These are phyloP conservation scores for Lippia alba DNA, from an alignment of 305 asterid species.

Conservation along the genomic window DNA sequence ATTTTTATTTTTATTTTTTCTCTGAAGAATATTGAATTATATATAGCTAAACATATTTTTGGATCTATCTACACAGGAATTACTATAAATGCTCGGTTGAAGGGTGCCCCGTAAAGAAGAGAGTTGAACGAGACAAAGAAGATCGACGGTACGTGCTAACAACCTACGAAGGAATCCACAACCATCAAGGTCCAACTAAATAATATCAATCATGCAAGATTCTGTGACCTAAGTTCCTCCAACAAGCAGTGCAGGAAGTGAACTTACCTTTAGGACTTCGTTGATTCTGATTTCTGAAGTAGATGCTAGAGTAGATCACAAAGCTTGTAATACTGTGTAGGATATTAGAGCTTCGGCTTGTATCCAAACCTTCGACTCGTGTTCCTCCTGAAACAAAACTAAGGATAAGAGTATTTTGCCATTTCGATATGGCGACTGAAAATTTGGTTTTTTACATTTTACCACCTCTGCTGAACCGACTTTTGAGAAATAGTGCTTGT, in stretches of 20 bases:
- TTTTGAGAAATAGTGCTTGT: too few relatives aligned
- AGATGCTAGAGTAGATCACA: conserved; percentile 5
- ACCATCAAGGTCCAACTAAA: conserved; percentile 53
- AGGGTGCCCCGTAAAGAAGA: conserved; percentile 80
- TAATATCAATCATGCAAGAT: background rate
- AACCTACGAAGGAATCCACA: conserved; percentile 78
- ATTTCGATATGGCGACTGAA: too few relatives aligned
- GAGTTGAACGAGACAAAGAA: conserved; percentile 75
- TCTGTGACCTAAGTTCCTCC: background rate
- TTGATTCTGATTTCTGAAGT: conserved; percentile 3
- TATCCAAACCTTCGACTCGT: conserved; percentile 5
- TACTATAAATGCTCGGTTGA: conserved; percentile 72
- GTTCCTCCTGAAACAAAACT: conserved; percentile 4
- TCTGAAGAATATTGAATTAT: background rate
- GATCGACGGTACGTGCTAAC: conserved; percentile 67
- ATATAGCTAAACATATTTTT: conserved; percentile 2
- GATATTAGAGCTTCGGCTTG: conserved; percentile 7
- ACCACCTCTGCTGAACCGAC: too few relatives aligned
- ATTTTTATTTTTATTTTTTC: too few relatives aligned
- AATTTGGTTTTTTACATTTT: too few relatives aligned
- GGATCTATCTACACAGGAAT: conserved; percentile 51
- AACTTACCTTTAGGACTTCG: background rate
- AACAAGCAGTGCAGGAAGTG: background rate
- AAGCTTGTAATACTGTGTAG: conserved; percentile 7
- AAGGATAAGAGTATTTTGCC: background rate